phyloP scores from a whole-genome alignment of 2,329 filamentous ascomycete genomes.

The Stachybotrys chlorohalonatus region DNA sequence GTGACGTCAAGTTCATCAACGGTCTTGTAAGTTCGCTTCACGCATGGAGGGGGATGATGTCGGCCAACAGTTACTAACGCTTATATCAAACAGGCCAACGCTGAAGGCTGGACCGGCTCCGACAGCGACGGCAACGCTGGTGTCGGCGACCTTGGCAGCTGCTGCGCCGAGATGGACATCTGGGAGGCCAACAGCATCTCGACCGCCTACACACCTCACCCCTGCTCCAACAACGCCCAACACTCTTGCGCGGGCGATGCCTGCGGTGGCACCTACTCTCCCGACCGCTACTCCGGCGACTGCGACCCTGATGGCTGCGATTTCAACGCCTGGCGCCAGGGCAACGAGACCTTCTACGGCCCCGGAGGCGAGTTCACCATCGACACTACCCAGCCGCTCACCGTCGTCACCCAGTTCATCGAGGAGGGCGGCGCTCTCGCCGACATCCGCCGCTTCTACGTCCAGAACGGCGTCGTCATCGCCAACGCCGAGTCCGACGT shows the following conservation, averaged over 20 bases:
- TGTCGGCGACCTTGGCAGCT: conserved; percentile 41
- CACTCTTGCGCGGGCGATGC: conserved; percentile 38
- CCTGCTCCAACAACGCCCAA: conserved; percentile 44
- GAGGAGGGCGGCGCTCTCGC: conserved; percentile 40
- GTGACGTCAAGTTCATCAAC: conserved; percentile 49
- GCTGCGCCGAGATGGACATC: conserved; percentile 55
- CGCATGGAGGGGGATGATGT: conserved; percentile 11
- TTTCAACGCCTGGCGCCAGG: conserved; percentile 61
- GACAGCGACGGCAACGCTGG: conserved; percentile 45
- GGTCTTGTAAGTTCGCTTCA: conserved; percentile 27
- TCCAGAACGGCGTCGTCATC: conserved; percentile 52
- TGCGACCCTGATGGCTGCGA: conserved; percentile 65
- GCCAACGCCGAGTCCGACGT: conserved; percentile 38
- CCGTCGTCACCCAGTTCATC: conserved; percentile 59
- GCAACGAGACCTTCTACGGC: conserved; percentile 55
- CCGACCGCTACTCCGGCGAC: conserved; percentile 47
- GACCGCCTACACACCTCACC: conserved; percentile 56
- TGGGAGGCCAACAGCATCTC: conserved; percentile 60
- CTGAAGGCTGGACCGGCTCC: conserved; percentile 42
- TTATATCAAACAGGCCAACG: conserved; percentile 34
- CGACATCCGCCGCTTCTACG: conserved; percentile 56
- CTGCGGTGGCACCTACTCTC: conserved; percentile 45
- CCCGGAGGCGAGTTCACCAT: conserved; percentile 41
- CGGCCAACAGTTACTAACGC: background rate
- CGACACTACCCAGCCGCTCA: conserved; percentile 51